Evolutionary conservation across 495 filamentous ascomycete genomes (phyloP).

Genomic region (Xylaria curta): DNA sequence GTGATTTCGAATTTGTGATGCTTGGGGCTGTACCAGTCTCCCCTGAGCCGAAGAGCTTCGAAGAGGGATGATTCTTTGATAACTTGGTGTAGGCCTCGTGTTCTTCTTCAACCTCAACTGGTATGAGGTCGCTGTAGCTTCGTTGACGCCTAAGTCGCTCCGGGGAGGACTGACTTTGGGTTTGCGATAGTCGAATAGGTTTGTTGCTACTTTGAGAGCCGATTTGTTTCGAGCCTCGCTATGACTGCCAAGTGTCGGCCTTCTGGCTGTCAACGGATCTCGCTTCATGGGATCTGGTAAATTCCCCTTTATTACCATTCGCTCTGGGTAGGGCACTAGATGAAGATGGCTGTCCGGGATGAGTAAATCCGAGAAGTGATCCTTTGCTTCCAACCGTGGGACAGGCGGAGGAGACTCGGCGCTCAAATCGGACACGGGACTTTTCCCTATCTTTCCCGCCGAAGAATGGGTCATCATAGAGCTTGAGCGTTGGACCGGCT

Average conservation of each 20-base stretch:
- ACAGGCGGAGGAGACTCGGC: conserved; percentile 7
- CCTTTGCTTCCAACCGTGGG: conserved; percentile 10
- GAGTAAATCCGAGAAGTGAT: conserved; percentile 36
- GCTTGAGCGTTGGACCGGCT: background rate
- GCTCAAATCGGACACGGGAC: conserved; percentile 22
- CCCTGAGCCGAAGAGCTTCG: conserved; percentile 26
- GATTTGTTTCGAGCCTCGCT: conserved; percentile 21
- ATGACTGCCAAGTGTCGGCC: background rate
- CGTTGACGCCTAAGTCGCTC: conserved; percentile 14
- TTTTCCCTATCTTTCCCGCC: conserved; percentile 21
- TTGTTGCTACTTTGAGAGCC: conserved; percentile 29
- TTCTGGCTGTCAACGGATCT: background rate
- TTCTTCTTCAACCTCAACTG: conserved; percentile 38
- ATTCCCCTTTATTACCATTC: background rate
- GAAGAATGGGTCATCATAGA: conserved; percentile 7
- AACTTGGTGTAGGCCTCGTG: conserved; percentile 36
- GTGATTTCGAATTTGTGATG: conserved; percentile 34
- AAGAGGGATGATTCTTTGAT: conserved; percentile 32
- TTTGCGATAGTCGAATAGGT: conserved; percentile 10
- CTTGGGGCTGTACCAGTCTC: conserved; percentile 25
- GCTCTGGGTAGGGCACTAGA: conserved; percentile 30
- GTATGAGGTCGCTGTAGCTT: conserved; percentile 44
- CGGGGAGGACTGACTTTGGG: background rate
- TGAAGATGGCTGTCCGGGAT: conserved; percentile 40
- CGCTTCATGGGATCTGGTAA: background rate